Evolutionary conservation across 306 rosid genomes (phyloP).

Genomic region (Glycine latifolia): DNA sequence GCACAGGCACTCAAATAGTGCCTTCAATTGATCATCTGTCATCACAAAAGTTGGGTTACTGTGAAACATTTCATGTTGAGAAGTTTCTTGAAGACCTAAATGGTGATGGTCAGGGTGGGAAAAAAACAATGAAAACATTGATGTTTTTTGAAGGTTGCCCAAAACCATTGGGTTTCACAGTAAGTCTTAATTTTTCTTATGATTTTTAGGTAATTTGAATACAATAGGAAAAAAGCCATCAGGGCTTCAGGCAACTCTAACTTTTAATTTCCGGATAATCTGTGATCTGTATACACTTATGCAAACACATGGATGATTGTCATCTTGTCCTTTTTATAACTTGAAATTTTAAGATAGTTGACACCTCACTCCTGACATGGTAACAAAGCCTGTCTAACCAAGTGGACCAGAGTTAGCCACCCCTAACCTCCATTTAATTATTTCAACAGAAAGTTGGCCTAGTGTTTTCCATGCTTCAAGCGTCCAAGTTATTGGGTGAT

Average conservation of each 20-base stretch:
- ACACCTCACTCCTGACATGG: not conserved
- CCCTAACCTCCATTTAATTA: slow-evolving; percentile 23
- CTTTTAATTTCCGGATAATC: slow-evolving; percentile 27
- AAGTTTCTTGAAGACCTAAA: slow-evolving; percentile 77
- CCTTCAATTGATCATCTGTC: slow-evolving; percentile 88
- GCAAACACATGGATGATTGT: not conserved
- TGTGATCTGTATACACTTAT: slow-evolving; percentile 22
- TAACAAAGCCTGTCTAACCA: not conserved
- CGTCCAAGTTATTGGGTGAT: slow-evolving; percentile 9
- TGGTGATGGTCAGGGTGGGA: slow-evolving; percentile 69
- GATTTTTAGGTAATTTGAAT: slow-evolving; percentile 14
- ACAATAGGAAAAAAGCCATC: not conserved
- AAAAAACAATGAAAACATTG: slow-evolving; percentile 80
- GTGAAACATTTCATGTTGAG: slow-evolving; percentile 84
- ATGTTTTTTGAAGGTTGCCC: slow-evolving; percentile 99
- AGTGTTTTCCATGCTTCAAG: slow-evolving; percentile 14
- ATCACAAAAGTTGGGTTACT: slow-evolving; percentile 84
- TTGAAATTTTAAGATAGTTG: slow-evolving; percentile 11
- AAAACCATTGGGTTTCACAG: slow-evolving; percentile 95
- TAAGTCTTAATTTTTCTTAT: slow-evolving; percentile 58
- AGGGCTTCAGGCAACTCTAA: slow-evolving; percentile 10
- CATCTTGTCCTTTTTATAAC: slow-evolving; percentile 13
- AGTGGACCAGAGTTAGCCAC: not conserved
- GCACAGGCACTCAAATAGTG: slow-evolving; percentile 88
- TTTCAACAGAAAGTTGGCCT: not conserved